Evolutionary conservation across 2,329 filamentous ascomycete species (phyloP), one percentile per base, ranked within the genome.

Genomic region (Fusarium irregulare): DNA sequence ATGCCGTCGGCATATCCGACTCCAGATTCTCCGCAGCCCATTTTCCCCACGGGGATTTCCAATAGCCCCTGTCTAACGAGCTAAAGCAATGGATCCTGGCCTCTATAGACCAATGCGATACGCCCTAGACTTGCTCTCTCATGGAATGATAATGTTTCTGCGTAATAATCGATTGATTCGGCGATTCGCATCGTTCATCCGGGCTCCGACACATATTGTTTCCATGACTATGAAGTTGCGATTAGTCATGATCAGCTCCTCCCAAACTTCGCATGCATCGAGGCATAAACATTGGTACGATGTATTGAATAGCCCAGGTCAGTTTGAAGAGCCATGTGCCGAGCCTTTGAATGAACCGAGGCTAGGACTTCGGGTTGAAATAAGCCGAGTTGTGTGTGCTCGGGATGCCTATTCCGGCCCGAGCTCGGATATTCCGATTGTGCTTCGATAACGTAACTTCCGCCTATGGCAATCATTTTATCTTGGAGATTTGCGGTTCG

Each of bases 1-100:
- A 32, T n/a, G 37, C 20, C 8, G 12, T 57, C 55, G 55, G 55
- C 45, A 42, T 32, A 44, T 57, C 55, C 55, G 55, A 56, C 54
- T 9, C 27, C 32, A 56, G 54, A 30, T 48, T 48, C 23, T 32
- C 54, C 54, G 44, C 54, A 51, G 13, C 18, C 6, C 13, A 23
- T 13, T 5, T 18, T 44, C 44, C 34, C 56, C 56, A 51, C 34
- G 56, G 46, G 46, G 55, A 16, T 25, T 30, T 12, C 7, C 9
- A 11, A 9, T 41, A 27, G n/a, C 4, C 7, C 30, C 14, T 14
- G 14, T 42, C 25, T 3, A 18, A 20, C 9, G 21, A 21, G 25
- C 25, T 42, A 54, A 21, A 13, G 13, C 25, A 10, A 53, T 18
- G 16, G 14, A 23, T 9, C 25, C 20, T 30, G 14, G 8, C 14